phyloP scores from a whole-genome alignment of 306 rosid species.

The Dryas alaskensis region DNA sequence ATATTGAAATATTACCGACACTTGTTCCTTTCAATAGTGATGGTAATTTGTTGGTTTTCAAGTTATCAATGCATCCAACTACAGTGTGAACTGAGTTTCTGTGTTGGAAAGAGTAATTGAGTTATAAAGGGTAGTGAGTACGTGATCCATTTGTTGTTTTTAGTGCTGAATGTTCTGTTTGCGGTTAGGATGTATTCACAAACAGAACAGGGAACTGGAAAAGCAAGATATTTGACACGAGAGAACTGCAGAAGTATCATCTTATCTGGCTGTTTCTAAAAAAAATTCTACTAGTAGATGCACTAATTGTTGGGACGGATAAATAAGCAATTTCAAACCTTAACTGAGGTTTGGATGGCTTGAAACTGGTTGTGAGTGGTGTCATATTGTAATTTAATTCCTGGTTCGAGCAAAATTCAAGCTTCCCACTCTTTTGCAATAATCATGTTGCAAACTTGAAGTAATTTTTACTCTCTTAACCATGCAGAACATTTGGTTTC shows the following conservation, averaged over 20 bases:
- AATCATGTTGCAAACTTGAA: constrained; percentile 5
- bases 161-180: background rate
- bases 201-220: background rate
- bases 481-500: constrained; percentile 5
- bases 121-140: background rate
- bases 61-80: background rate
- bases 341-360: constrained; percentile 14
- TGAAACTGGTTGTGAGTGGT: constrained; percentile 7
- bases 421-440: background rate
- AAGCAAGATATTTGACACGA: background rate
- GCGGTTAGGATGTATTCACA: background rate
- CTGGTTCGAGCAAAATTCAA: background rate
- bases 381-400: background rate
- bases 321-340: constrained; percentile 6
- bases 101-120: background rate
- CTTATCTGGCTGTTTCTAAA: background rate
- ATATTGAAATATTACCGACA: background rate
- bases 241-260: background rate
- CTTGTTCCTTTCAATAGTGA: background rate
- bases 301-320: background rate
- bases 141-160: background rate
- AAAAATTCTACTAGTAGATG: background rate
- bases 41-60: background rate
- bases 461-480: constrained; percentile 17
- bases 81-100: background rate